These are phyloP conservation scores for Penicillium chermesinum DNA, from an alignment of 495 filamentous ascomycete species.

Conservation along the genomic window DNA sequence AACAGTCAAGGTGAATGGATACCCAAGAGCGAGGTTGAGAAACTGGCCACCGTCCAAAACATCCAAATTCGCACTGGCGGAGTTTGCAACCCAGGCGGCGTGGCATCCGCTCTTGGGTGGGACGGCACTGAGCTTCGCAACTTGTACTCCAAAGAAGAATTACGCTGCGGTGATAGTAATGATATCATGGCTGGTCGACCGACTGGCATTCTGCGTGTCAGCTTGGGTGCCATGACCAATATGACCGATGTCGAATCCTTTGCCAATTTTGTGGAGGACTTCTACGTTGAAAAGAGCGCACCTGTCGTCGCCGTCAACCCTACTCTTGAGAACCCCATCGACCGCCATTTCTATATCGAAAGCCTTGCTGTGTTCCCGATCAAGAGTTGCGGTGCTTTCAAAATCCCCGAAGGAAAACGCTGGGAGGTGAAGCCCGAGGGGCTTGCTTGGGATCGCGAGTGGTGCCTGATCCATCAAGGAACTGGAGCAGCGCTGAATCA, in stretches of 20 bases:
- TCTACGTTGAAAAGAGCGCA: constrained; percentile 56
- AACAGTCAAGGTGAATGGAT: constrained; percentile 66
- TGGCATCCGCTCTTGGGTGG: constrained; percentile 62
- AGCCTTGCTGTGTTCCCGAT: constrained; percentile 74
- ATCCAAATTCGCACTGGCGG: constrained; percentile 83
- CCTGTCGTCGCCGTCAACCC: constrained; percentile 21
- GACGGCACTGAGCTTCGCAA: constrained; percentile 71
- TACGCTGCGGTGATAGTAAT: constrained; percentile 72
- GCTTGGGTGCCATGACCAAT: constrained; percentile 85
- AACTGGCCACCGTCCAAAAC: constrained; percentile 67
- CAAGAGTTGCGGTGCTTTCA: constrained; percentile 78
- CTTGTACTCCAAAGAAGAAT: constrained; percentile 69
- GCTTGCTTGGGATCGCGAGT: constrained; percentile 87
- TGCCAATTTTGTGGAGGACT: constrained; percentile 67
- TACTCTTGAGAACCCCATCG: constrained; percentile 10
- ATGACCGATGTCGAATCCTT: constrained; percentile 67
- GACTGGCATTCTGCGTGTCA: constrained; percentile 79
- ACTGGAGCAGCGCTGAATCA: constrained; percentile 74
- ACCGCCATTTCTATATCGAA: constrained; percentile 45
- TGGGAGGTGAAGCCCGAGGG: constrained; percentile 80
- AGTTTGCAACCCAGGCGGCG: constrained; percentile 86
- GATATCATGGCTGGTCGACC: constrained; percentile 79
- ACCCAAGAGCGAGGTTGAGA: constrained; percentile 78
- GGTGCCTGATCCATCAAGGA: constrained; percentile 83
- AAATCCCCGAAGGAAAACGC: constrained; percentile 53